Base-by-base conservation (phyloP, 805 yeast species). In the Candida succiphila region DNA sequence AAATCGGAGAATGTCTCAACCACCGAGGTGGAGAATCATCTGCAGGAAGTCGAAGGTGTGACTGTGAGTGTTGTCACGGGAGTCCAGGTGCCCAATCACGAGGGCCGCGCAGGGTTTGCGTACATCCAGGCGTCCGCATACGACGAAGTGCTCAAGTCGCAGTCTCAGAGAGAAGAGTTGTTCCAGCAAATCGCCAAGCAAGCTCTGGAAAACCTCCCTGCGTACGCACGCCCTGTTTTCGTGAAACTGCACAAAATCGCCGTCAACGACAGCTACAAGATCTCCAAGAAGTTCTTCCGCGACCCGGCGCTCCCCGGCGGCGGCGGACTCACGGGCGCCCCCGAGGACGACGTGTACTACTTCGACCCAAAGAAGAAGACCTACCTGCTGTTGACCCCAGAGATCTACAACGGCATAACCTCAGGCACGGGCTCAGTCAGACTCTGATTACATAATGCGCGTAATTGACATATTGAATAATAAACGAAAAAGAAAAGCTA, bases 101-200 rank as follows among this genome's bases (percentile, higher is more conserved):
- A 85, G 55, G 95, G 95, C 23, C 68, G 94, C 45, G 94, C 94
- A 4, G 94, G 95, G 0, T 80, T 78, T 51, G 94, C 88, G 0
- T 78, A 81, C 2, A 51, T 83, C n/a, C 74, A 75, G 43, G 66
- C 73, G 4, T 48, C 52, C 9, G 26, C 12, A 4, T 7, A 3
- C 10, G 12, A 19, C 7, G 67, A 64, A 12, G 10, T 13, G 14
- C 7, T n/a, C 7, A 36, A 38, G 2, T 33, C 50, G 1, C 37
- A 44, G 4, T 40, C 42, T 7, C 38, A 42, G 14, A 14, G 14
- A 13, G 61, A 41, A 14, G 40, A 49, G 10, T 52, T 70, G 6
- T 53, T 72, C 31, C 44, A 56, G 12, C 51, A 48, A 7, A 41
- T 69, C 25, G 56, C 67, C 13, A 27, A 38, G 24, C 48, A 55